Evolutionary conservation across 257 asterid species (phyloP).

Genomic region (Gardenia jasminoides): DNA sequence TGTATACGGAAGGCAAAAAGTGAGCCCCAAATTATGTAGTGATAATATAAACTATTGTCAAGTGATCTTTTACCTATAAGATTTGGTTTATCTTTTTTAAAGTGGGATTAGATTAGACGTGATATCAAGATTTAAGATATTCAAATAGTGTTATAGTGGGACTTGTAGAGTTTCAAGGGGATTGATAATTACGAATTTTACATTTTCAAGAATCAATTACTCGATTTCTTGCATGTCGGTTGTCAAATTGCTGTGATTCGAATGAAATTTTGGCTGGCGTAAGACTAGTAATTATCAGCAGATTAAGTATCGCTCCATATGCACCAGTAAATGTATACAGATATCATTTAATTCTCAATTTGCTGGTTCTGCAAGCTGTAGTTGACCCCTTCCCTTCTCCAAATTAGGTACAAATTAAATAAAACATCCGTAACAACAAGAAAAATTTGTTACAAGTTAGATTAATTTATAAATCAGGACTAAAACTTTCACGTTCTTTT

Average conservation of each 20-base stretch:
- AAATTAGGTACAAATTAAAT: not conserved
- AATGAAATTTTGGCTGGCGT: not conserved
- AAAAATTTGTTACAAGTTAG: not conserved
- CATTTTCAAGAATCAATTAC: not conserved
- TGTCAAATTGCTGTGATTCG: not conserved
- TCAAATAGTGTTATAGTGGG: not conserved
- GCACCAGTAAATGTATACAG: not conserved
- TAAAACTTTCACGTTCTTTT: too few species aligned
- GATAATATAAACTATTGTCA: not conserved
- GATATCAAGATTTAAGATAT: not conserved
- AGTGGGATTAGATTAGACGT: not conserved
- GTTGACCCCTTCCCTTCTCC: not conserved
- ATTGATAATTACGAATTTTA: not conserved
- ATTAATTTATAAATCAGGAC: too few species aligned
- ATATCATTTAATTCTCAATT: not conserved
- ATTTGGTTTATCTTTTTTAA: not conserved
- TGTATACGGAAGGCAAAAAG: not conserved
- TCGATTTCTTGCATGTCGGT: not conserved
- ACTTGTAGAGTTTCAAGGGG: not conserved
- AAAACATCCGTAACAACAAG: not conserved
- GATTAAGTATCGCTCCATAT: not conserved
- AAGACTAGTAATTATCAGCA: too few species aligned
- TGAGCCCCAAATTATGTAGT: not conserved
- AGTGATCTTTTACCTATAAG: not conserved
- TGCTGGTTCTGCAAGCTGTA: not conserved